phyloP scores from a whole-genome alignment of 2,329 filamentous ascomycete genomes.

The Eutypa lata region DNA sequence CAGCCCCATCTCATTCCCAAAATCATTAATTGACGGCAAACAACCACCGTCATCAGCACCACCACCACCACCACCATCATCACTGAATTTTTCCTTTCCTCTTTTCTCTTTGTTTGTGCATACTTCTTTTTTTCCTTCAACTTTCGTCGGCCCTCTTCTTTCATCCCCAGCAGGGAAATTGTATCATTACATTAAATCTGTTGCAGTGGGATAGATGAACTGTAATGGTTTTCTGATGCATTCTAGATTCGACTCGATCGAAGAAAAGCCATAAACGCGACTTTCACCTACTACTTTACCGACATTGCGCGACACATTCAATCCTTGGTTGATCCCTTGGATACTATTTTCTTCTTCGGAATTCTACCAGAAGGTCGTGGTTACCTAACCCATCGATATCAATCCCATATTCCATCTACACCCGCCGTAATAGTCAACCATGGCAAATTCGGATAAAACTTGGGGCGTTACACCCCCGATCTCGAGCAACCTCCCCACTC shows the following conservation, averaged over 20 bases:
- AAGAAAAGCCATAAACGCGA: not conserved
- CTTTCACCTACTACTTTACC: not conserved
- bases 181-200: too few relatives aligned
- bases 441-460: slow-evolving; percentile 25
- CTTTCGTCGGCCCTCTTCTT: not conserved
- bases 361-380: not conserved
- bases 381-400: not conserved
- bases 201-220: too few relatives aligned
- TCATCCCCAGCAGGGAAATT: not conserved
- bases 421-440: slow-evolving; percentile 3
- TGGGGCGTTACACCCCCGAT: slow-evolving; percentile 80
- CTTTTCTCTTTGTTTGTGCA: not conserved
- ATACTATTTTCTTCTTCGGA: not conserved
- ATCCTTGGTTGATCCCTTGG: not conserved
- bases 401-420: not conserved
- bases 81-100: not conserved
- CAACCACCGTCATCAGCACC: too few relatives aligned
- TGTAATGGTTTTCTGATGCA: not conserved
- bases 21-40: too few relatives aligned
- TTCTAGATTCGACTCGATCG: not conserved
- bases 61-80: too few relatives aligned
- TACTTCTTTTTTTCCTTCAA: not conserved
- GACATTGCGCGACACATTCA: not conserved
- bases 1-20: too few relatives aligned
- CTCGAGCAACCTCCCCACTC: slow-evolving; percentile 71